Evolutionary conservation across 1,284 basidiomycete genomes (phyloP).

Genomic region (Melampsora americana): DNA sequence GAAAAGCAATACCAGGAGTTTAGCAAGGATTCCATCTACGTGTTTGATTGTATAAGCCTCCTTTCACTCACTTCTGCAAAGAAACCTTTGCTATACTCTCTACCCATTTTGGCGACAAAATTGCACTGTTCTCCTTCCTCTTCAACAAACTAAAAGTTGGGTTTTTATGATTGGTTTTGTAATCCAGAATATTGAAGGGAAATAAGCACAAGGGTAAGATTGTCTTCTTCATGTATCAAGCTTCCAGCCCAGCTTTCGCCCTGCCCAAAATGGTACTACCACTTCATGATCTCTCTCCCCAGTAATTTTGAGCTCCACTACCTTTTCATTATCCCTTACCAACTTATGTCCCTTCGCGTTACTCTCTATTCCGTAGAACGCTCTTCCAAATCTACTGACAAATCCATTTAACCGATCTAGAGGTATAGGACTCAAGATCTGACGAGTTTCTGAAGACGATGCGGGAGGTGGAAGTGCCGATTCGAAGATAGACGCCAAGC

Average conservation of each 20-base stretch:
- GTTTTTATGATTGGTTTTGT: too few relatives aligned
- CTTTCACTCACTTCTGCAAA: too few relatives aligned
- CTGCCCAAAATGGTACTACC: constrained; percentile 87
- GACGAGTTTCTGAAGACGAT: constrained; percentile 85
- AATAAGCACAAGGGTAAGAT: too few relatives aligned
- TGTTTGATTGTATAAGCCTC: too few relatives aligned
- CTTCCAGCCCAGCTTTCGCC: constrained; percentile 76
- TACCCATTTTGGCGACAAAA: too few relatives aligned
- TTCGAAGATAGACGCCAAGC: constrained; percentile 87
- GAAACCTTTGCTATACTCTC: too few relatives aligned
- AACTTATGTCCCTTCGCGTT: constrained; percentile 44
- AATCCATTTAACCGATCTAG: constrained; percentile 75
- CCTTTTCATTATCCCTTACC: constrained; percentile 56
- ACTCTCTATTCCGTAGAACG: constrained; percentile 65
- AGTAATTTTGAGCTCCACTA: constrained; percentile 54
- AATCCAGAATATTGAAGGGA: too few relatives aligned
- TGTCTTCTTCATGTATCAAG: too few relatives aligned
- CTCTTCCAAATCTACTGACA: constrained; percentile 70
- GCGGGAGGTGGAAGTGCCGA: constrained; percentile 79
- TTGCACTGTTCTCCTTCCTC: too few relatives aligned
- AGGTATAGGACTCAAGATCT: constrained; percentile 58
- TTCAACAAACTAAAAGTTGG: too few relatives aligned
- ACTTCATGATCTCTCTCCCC: constrained; percentile 53
- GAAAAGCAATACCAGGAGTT: too few relatives aligned
- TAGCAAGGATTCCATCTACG: too few relatives aligned